Evolutionary conservation across 371 early-diverging fungal species (phyloP).

Genomic region (Thermomucor indicae-seudaticae): DNA sequence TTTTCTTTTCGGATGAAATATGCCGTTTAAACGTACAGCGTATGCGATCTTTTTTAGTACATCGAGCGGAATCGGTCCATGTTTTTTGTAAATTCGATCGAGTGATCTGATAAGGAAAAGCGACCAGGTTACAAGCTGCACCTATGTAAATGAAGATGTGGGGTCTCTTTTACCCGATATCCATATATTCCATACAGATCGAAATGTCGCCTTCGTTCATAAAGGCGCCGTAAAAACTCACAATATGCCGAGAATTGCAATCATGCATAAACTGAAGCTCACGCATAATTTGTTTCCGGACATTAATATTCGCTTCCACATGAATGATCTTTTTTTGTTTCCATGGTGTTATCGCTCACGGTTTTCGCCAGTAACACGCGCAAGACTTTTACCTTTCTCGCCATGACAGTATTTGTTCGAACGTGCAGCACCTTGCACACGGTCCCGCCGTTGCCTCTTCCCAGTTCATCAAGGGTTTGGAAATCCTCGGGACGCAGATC

Average conservation of each 20-base stretch:
- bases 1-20: neutral
- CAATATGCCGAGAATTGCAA: slow-evolving; percentile 82
- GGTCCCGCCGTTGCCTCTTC: slow-evolving; percentile 85
- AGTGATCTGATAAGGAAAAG: slow-evolving; percentile 59
- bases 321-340: slow-evolving; percentile 65
- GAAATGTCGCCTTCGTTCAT: slow-evolving; percentile 78
- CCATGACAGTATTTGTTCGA: slow-evolving; percentile 79
- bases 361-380: no score
- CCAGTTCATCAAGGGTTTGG: slow-evolving; percentile 72
- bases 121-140: neutral
- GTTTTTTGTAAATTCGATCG: slow-evolving; percentile 73
- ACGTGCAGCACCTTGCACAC: slow-evolving; percentile 76
- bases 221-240: slow-evolving; percentile 89
- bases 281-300: slow-evolving; percentile 80
- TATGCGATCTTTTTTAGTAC: slow-evolving; percentile 74
- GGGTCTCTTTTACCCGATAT: slow-evolving; percentile 54
- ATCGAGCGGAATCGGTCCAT: slow-evolving; percentile 72
- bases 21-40: slow-evolving; percentile 47
- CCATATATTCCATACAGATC: slow-evolving; percentile 93
- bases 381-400: slow-evolving; percentile 83
- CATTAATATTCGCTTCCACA: slow-evolving; percentile 64
- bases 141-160: neutral
- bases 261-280: slow-evolving; percentile 86
- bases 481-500: slow-evolving; percentile 85
- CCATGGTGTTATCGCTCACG: no score